These are phyloP conservation scores for Annulohypoxylon stygium DNA, from an alignment of 495 filamentous ascomycete species.

Conservation along the genomic window DNA sequence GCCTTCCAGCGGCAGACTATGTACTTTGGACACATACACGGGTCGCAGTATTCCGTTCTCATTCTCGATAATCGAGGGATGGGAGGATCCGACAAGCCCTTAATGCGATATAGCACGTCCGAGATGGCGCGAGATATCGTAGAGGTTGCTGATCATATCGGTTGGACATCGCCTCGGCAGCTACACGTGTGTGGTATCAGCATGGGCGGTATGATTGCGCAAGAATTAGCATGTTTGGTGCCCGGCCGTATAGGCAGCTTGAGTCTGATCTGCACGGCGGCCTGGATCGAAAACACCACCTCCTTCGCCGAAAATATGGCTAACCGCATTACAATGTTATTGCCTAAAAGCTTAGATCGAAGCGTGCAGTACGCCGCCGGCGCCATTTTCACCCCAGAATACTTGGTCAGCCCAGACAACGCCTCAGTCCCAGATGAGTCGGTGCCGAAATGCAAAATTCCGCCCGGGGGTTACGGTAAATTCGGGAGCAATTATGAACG, in stretches of 20 bases:
- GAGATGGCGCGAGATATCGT: slow-evolving; percentile 81
- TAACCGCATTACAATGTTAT: slow-evolving; percentile 75
- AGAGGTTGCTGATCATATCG: slow-evolving; percentile 76
- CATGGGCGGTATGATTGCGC: slow-evolving; percentile 90
- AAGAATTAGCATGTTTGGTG: slow-evolving; percentile 76
- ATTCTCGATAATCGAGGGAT: slow-evolving; percentile 86
- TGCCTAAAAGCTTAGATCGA: slow-evolving; percentile 74
- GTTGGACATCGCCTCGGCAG: slow-evolving; percentile 68
- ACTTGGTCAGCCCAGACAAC: slow-evolving; percentile 72
- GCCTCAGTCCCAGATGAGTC: slow-evolving; percentile 56
- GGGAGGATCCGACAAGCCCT: slow-evolving; percentile 80
- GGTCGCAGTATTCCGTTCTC: slow-evolving; percentile 74
- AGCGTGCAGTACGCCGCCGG: slow-evolving; percentile 35
- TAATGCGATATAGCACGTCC: slow-evolving; percentile 75
- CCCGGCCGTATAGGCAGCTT: slow-evolving; percentile 74
- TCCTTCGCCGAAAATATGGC: slow-evolving; percentile 71
- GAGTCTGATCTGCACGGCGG: slow-evolving; percentile 78
- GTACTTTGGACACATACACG: slow-evolving; percentile 78
- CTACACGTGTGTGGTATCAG: slow-evolving; percentile 79
- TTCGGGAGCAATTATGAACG: slow-evolving; percentile 84
- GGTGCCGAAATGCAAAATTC: slow-evolving; percentile 43
- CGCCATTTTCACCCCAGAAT: slow-evolving; percentile 68
- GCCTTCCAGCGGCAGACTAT: slow-evolving; percentile 83
- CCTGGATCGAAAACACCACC: slow-evolving; percentile 73
- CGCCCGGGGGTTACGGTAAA: slow-evolving; percentile 52